These are phyloP conservation scores for Persicaria tinctoria DNA, from an alignment of 148 eudicot genomes.

Conservation along the genomic window DNA sequence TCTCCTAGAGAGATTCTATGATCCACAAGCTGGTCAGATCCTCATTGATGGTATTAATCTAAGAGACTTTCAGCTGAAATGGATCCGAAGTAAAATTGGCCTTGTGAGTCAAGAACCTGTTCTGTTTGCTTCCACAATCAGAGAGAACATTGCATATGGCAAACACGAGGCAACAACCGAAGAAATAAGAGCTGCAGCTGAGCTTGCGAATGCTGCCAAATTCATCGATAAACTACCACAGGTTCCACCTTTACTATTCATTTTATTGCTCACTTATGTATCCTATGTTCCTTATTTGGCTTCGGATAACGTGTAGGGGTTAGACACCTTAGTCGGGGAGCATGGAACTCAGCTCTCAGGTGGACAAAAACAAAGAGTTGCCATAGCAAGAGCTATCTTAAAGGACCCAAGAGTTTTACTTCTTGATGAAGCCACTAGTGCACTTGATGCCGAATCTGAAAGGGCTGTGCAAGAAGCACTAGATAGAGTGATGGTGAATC, in stretches of 20 bases:
- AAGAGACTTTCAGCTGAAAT: conserved; percentile 49
- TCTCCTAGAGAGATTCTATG: conserved; percentile 63
- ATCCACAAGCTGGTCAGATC: conserved; percentile 54
- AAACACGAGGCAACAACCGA: conserved; percentile 41
- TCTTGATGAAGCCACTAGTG: conserved; percentile 88
- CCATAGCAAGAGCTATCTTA: conserved; percentile 75
- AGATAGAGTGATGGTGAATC: conserved; percentile 58
- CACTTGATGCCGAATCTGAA: conserved; percentile 82
- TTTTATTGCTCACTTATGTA: neutral
- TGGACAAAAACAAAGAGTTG: conserved; percentile 80
- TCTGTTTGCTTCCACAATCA: conserved; percentile 43
- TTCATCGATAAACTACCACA: conserved; percentile 55
- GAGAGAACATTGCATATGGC: conserved; percentile 58
- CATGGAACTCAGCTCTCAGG: conserved; percentile 78
- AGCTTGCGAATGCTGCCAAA: conserved; percentile 56
- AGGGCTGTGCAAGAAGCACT: conserved; percentile 72
- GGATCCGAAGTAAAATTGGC: conserved; percentile 55
- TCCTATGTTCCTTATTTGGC: neutral
- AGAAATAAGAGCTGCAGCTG: conserved; percentile 47
- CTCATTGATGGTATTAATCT: conserved; percentile 55
- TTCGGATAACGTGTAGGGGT: conserved; percentile 30
- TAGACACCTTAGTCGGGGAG: conserved; percentile 76
- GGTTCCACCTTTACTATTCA: conserved; percentile 20
- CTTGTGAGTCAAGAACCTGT: conserved; percentile 72
- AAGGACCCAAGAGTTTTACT: conserved; percentile 72